These are phyloP conservation scores for Tilletia caries DNA, from an alignment of 1,284 basidiomycete species.

Conservation along the genomic window DNA sequence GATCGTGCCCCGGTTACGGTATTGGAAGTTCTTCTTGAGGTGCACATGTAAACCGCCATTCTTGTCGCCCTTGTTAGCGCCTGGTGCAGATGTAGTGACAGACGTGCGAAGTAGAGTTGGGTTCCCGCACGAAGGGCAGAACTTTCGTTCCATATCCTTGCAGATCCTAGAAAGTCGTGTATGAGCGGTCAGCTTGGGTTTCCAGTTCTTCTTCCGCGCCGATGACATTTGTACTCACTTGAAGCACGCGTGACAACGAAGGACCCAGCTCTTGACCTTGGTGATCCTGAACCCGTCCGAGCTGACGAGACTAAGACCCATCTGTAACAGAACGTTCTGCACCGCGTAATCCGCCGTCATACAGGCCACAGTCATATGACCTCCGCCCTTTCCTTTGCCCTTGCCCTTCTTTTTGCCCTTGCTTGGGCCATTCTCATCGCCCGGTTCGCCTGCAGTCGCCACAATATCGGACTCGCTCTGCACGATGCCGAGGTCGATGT, in stretches of 20 bases:
- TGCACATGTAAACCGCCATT: slow-evolving; percentile 43
- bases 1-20: slow-evolving; percentile 83
- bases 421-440: slow-evolving; percentile 56
- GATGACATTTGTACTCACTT: slow-evolving; percentile 86
- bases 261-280: slow-evolving; percentile 89
- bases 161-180: slow-evolving; percentile 68
- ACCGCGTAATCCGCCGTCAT: slow-evolving; percentile 98
- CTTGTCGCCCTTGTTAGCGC: background rate
- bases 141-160: slow-evolving; percentile 89
- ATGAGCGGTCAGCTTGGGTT: too few species aligned
- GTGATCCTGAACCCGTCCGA: slow-evolving; percentile 85
- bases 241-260: slow-evolving; percentile 97
- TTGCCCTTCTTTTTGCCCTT: slow-evolving; percentile 60
- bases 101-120: slow-evolving; percentile 85
- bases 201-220: too few species aligned
- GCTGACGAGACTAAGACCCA: slow-evolving; percentile 87
- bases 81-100: slow-evolving; percentile 57
- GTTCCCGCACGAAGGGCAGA: slow-evolving; percentile 96
- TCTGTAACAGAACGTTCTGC: slow-evolving; percentile 95
- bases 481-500: slow-evolving; percentile 70
- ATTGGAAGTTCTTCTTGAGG: slow-evolving; percentile 67
- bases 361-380: slow-evolving; percentile 43
- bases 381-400: slow-evolving; percentile 14
- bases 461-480: slow-evolving; percentile 26
- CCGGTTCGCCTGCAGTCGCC: slow-evolving; percentile 16